Evolutionary conservation across 2,329 filamentous ascomycete species (phyloP).

Genomic region (Neonectria sp.): DNA sequence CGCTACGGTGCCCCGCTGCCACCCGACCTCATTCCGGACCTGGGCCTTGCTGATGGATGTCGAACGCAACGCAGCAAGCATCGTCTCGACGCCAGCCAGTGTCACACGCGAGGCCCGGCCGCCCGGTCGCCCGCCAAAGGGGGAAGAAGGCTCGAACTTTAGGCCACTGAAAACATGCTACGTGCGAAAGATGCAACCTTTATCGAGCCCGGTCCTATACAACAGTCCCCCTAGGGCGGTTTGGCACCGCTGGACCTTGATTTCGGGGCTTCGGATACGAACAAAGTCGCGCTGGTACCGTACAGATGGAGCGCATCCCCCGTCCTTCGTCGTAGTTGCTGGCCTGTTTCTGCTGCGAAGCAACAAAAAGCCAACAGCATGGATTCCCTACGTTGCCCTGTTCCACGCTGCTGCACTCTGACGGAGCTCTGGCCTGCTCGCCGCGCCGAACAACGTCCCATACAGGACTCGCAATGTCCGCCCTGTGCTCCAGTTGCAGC

Average conservation of each 20-base stretch:
- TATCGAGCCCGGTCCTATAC: slow-evolving; percentile 11
- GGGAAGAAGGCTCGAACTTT: slow-evolving; percentile 11
- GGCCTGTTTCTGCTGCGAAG: slow-evolving; percentile 21
- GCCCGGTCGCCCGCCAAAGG: slow-evolving; percentile 17
- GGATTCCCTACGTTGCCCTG: slow-evolving; percentile 36
- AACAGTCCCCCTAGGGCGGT: background rate
- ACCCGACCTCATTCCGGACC: slow-evolving; percentile 35
- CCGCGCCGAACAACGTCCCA: slow-evolving; percentile 43
- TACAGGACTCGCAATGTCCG: slow-evolving; percentile 35
- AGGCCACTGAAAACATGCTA: slow-evolving; percentile 27
- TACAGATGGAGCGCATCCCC: background rate
- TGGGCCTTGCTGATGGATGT: slow-evolving; percentile 32
- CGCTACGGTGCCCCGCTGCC: slow-evolving; percentile 28
- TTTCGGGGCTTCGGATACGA: slow-evolving; percentile 20
- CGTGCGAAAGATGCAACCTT: slow-evolving; percentile 25
- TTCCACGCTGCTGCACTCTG: slow-evolving; percentile 43
- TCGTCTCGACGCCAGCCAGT: slow-evolving; percentile 22
- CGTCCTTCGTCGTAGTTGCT: slow-evolving; percentile 33
- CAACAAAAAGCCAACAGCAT: slow-evolving; percentile 35
- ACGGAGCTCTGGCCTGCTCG: slow-evolving; percentile 40
- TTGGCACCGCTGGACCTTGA: slow-evolving; percentile 1
- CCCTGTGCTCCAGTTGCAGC: slow-evolving; percentile 24
- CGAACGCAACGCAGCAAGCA: slow-evolving; percentile 30
- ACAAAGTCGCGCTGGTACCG: slow-evolving; percentile 19
- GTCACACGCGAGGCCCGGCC: slow-evolving; percentile 27